Base-by-base conservation (phyloP, 208 protist species). In the Acanthamoeba lenticulata region DNA sequence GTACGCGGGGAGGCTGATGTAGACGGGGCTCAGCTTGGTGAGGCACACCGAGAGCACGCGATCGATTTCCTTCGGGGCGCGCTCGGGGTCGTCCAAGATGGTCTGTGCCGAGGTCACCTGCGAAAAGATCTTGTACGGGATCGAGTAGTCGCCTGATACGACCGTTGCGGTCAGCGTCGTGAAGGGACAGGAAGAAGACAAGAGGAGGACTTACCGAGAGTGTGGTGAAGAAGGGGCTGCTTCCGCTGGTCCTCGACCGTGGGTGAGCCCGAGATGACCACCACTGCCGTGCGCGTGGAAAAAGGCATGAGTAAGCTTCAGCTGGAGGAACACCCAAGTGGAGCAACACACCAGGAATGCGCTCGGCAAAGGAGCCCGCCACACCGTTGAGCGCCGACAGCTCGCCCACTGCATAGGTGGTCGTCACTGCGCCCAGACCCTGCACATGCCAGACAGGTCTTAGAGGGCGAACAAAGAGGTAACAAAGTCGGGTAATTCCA, bases 391-490 rank as follows among this genome's bases (percentile, higher is more conserved):
- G 60, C 29, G 86, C 94, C 36, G 94, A 95, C 57, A 95, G 52
- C 88, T 93, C 88, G 34, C 94, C 94, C 11, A 94, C 93, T 2
- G 65, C 93, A 40, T 94, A 94, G 77, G 93, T 94, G 9, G 42
- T 81, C 42, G 38, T 55, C 6, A 94, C 34, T n/a, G 94, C 94
- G 24, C 86, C 94, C 32, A 94, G 19, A 13, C 94, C 88, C 79
- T 45, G 77, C 38, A n/a, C n/a, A n/a, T n/a, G n/a, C n/a, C n/a
- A n/a, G n/a, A n/a, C n/a, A n/a, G n/a, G n/a, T n/a, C n/a, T n/a
- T n/a, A n/a, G n/a, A n/a, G n/a, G n/a, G n/a, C n/a, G n/a, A n/a
- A n/a, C n/a, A n/a, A n/a, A 9, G 9, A 34, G 15, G 3, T 52
- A 5, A 21, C 27, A 32, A 55, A 0, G 1, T 36, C 65, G 7